These are phyloP conservation scores for Purpureocillium takamizusanense DNA, from an alignment of 2,329 filamentous ascomycete species.

Conservation along the genomic window DNA sequence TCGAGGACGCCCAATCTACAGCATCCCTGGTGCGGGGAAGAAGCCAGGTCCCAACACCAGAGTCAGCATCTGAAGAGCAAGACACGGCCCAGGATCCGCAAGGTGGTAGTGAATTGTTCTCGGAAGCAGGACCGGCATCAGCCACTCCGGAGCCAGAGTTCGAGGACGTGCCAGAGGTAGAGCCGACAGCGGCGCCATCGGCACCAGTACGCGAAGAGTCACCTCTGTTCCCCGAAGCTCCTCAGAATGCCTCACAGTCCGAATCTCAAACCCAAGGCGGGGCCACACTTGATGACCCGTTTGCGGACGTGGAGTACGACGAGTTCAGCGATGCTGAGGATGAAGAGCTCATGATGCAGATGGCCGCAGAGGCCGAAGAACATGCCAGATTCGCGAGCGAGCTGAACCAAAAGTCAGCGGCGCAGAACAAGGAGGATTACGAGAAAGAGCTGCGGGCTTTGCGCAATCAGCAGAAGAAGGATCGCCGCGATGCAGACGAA, in stretches of 20 bases:
- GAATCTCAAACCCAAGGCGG: background rate
- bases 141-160: slow-evolving; percentile 27
- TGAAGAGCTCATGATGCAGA: slow-evolving; percentile 75
- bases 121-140: slow-evolving; percentile 9
- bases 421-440: slow-evolving; percentile 68
- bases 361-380: slow-evolving; percentile 86
- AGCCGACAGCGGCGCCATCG: background rate
- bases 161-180: slow-evolving; percentile 23
- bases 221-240: slow-evolving; percentile 9
- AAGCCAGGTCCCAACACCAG: slow-evolving; percentile 6
- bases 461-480: slow-evolving; percentile 91
- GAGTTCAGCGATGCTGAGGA: slow-evolving; percentile 84
- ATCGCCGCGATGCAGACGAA: slow-evolving; percentile 90
- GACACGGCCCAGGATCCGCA: slow-evolving; percentile 9
- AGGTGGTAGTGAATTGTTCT: background rate
- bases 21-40: background rate
- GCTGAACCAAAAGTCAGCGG: slow-evolving; percentile 65
- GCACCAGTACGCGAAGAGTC: background rate
- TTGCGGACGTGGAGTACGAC: slow-evolving; percentile 57
- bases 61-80: slow-evolving; percentile 28
- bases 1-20: background rate
- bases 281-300: slow-evolving; percentile 26
- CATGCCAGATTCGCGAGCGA: slow-evolving; percentile 87
- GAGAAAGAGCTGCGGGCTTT: slow-evolving; percentile 81
- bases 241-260: background rate